These are phyloP conservation scores for Gloeophyllum trabeum DNA, from an alignment of 768 basidiomycete species.

Conservation along the genomic window DNA sequence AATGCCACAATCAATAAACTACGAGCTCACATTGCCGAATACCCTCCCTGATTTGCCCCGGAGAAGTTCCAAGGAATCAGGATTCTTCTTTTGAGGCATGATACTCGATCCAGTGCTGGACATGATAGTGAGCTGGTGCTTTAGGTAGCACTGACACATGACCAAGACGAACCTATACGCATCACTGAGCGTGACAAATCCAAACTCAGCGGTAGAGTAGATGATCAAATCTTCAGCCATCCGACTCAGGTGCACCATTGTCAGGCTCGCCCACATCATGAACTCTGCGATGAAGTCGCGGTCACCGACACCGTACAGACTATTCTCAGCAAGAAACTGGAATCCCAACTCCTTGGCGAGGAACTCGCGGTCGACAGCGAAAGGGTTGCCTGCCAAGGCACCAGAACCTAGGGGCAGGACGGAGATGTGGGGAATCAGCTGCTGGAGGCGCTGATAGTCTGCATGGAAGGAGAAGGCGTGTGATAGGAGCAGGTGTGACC, in stretches of 20 bases:
- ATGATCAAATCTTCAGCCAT: conserved; percentile 95
- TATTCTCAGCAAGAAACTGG: conserved; percentile 83
- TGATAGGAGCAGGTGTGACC: conserved; percentile 94
- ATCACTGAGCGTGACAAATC: conserved; percentile 91
- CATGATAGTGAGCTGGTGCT: conserved; percentile 2
- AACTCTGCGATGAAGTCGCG: conserved; percentile 97
- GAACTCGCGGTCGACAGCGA: conserved; percentile 87
- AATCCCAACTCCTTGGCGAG: conserved; percentile 88
- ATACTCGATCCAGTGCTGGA: conserved; percentile 93
- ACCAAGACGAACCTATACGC: conserved; percentile 74
- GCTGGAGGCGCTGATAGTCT: conserved; percentile 77
- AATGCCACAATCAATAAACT: background rate
- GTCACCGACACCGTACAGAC: conserved; percentile 93
- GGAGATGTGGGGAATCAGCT: conserved; percentile 83
- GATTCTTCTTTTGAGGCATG: conserved; percentile 99
- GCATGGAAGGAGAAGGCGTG: conserved; percentile 90
- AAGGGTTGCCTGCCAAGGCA: conserved; percentile 94
- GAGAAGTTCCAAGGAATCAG: conserved; percentile 90
- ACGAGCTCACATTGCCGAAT: conserved; percentile 69
- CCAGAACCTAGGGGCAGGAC: conserved; percentile 91
- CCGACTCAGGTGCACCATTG: conserved; percentile 89
- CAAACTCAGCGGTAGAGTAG: conserved; percentile 96
- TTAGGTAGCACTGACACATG: background rate
- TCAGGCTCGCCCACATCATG: conserved; percentile 89
- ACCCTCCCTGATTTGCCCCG: conserved; percentile 92